Conservation (phyloP, 192 early-diverging fungal genomes). For the Phlyctochytrium arcticum region DNA sequence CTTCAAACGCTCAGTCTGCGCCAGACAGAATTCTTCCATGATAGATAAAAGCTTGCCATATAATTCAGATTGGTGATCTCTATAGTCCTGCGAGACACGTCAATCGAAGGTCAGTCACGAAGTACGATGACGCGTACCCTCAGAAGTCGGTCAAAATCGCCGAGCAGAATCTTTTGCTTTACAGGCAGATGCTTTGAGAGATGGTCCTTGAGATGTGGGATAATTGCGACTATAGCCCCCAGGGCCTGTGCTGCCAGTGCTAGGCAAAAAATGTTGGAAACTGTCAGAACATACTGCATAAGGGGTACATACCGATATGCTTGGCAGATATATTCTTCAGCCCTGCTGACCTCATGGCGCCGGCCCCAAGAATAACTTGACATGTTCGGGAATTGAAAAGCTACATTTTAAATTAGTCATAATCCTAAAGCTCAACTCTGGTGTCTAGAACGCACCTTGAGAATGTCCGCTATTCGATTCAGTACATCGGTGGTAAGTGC, state of each 20-base stretch:
- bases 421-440: neutral
- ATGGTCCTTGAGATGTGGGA: conserved; percentile 76
- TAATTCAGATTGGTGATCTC: conserved; percentile 87
- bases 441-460: conserved; percentile 55
- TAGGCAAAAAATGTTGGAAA: conserved; percentile 12
- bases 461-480: conserved; percentile 80
- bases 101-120: conserved; percentile 15
- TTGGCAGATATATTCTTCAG: conserved; percentile 96
- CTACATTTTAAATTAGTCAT: conserved; percentile 41
- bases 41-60: conserved; percentile 89
- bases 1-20: conserved; percentile 73
- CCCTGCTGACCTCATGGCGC: conserved; percentile 95
- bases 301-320: conserved; percentile 66
- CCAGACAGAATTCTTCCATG: conserved; percentile 84
- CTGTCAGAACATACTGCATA: neutral
- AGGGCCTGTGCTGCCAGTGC: conserved; percentile 93
- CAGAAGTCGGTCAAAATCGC: conserved; percentile 83
- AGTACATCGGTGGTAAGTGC: conserved; percentile 78
- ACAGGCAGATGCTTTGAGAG: conserved; percentile 66
- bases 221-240: conserved; percentile 78
- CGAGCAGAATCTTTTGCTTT: conserved; percentile 76
- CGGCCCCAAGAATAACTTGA: conserved; percentile 96
- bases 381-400: conserved; percentile 92
- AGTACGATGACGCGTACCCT: conserved; percentile 33
- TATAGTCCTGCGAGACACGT: conserved; percentile 70